phyloP scores from a whole-genome alignment of 805 yeast genomes.

The Hanseniaspora jakobsenii region DNA sequence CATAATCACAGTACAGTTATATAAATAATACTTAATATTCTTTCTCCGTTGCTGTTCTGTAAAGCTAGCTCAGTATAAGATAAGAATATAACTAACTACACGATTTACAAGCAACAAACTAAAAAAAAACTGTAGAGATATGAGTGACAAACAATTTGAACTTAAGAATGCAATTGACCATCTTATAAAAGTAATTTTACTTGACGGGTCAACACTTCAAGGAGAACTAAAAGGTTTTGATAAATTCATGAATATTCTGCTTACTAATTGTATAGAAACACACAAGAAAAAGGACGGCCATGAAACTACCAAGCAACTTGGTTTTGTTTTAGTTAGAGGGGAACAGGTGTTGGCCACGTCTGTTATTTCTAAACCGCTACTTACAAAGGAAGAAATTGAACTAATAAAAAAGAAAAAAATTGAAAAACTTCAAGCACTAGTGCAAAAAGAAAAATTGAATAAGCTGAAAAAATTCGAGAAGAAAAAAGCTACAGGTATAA shows the following conservation, averaged over 20 bases:
- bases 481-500: not conserved
- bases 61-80: too few relatives aligned
- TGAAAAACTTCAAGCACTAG: not conserved
- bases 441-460: constrained; percentile 4
- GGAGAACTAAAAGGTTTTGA: constrained; percentile 14
- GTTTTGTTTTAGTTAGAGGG: constrained; percentile 9
- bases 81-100: too few relatives aligned
- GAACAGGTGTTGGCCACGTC: constrained; percentile 10
- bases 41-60: too few relatives aligned
- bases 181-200: constrained; percentile 9
- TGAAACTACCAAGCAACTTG: constrained; percentile 2
- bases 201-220: constrained; percentile 3
- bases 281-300: not conserved
- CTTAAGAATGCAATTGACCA: constrained; percentile 8
- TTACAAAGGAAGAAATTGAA: not conserved
- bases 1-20: too few relatives aligned
- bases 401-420: constrained; percentile 6
- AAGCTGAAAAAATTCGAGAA: constrained; percentile 4
- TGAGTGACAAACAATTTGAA: not conserved
- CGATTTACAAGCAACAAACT: too few relatives aligned
- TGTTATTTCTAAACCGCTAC: not conserved
- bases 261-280: constrained; percentile 4
- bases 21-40: too few relatives aligned
- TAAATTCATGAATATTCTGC: constrained; percentile 6
- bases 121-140: too few relatives aligned